Evolutionary conservation across 2,329 filamentous ascomycete species (phyloP).

Genomic region (Ophiocordyceps polyrhachis-furcata): DNA sequence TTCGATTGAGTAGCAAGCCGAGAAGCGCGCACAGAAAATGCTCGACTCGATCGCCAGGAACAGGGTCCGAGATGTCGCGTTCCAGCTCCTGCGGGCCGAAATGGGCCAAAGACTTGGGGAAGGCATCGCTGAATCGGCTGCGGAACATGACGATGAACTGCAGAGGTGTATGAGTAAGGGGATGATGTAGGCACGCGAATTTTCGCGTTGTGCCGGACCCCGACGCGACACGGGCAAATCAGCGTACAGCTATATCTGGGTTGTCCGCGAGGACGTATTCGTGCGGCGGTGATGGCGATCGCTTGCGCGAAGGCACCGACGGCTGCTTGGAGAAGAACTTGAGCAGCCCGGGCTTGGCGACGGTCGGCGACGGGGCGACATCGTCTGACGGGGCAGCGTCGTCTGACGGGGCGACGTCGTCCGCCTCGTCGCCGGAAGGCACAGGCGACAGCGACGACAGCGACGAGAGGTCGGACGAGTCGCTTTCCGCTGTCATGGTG

Average conservation of each 20-base stretch:
- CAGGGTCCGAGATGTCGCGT: slow-evolving; percentile 56
- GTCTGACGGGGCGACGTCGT: slow-evolving; percentile 17
- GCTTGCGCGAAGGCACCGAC: slow-evolving; percentile 53
- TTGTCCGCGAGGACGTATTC: slow-evolving; percentile 84
- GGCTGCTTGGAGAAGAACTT: slow-evolving; percentile 49
- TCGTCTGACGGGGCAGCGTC: slow-evolving; percentile 9
- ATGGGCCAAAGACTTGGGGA: slow-evolving; percentile 71
- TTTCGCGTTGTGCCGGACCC: slow-evolving; percentile 26
- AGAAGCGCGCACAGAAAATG: slow-evolving; percentile 77
- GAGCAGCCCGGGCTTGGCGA: slow-evolving; percentile 40
- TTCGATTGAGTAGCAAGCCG: slow-evolving; percentile 78
- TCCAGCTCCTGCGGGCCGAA: slow-evolving; percentile 94
- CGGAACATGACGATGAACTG: slow-evolving; percentile 98
- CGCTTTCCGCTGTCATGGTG: slow-evolving; percentile 39
- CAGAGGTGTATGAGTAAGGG: slow-evolving; percentile 13
- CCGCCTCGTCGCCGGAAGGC: slow-evolving; percentile 28
- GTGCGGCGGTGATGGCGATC: slow-evolving; percentile 74
- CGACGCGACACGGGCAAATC: slow-evolving; percentile 16
- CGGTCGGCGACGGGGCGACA: slow-evolving; percentile 13
- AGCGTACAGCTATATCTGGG: slow-evolving; percentile 74
- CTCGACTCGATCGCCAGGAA: slow-evolving; percentile 73
- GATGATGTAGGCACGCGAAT: slow-evolving; percentile 26
- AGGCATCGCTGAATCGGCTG: slow-evolving; percentile 75
- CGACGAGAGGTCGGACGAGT: slow-evolving; percentile 45
- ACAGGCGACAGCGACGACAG: slow-evolving; percentile 28